Evolutionary conservation across 495 filamentous ascomycete genomes (phyloP).

Genomic region (Penicillium antarcticum): DNA sequence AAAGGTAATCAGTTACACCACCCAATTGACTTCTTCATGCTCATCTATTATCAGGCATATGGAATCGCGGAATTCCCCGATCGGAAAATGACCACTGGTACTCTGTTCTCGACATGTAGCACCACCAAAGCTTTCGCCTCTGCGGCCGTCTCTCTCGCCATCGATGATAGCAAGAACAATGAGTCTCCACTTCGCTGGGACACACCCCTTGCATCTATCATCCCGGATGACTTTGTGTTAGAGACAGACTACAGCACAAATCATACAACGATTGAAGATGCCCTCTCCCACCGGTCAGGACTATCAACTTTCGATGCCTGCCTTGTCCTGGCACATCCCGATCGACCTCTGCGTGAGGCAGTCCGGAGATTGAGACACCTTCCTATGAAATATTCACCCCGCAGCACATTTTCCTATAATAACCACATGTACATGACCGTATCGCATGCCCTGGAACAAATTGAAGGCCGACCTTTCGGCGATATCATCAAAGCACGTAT

Average conservation of each 20-base stretch:
- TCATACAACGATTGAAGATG: conserved; percentile 51
- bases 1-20: conserved; percentile 31
- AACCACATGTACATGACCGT: conserved; percentile 51
- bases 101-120: conserved; percentile 40
- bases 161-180: conserved; percentile 30
- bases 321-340: conserved; percentile 8
- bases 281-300: conserved; percentile 48
- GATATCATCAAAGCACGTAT: conserved; percentile 38
- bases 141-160: conserved; percentile 41
- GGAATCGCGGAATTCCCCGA: conserved; percentile 36
- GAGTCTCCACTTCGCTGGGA: conserved; percentile 36
- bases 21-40: conserved; percentile 29
- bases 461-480: conserved; percentile 36
- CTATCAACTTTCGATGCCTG: conserved; percentile 40
- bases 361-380: conserved; percentile 43
- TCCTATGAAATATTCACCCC: conserved; percentile 32
- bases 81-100: conserved; percentile 37
- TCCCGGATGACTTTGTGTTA: conserved; percentile 52
- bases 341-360: conserved; percentile 22
- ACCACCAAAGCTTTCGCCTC: conserved; percentile 57
- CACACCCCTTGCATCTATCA: conserved; percentile 46
- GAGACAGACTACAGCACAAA: conserved; percentile 34
- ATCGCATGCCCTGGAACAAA: conserved; percentile 32
- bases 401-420: conserved; percentile 47
- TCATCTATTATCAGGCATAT: conserved; percentile 46